Conservation (phyloP, 2,329 filamentous ascomycete species). For the Diaporthe citrichinensis region DNA sequence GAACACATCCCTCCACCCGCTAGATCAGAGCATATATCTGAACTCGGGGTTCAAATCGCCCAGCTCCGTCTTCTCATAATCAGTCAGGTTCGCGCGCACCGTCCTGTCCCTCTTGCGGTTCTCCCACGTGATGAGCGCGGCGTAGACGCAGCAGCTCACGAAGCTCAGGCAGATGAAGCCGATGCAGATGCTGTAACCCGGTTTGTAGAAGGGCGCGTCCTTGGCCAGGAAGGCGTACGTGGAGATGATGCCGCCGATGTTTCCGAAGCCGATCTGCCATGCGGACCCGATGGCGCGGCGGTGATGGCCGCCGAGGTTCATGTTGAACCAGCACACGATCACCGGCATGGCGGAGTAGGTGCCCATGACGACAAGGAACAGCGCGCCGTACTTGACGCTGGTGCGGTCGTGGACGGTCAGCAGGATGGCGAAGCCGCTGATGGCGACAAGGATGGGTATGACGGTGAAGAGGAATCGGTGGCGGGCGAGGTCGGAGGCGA, state of each 20-base stretch:
- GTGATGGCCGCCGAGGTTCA: conserved; percentile 83
- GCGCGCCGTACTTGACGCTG: conserved; percentile 79
- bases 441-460: conserved; percentile 75
- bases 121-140: conserved; percentile 67
- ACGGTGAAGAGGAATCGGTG: conserved; percentile 85
- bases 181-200: conserved; percentile 84
- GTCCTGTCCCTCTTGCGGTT: conserved; percentile 71
- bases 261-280: conserved; percentile 85
- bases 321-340: conserved; percentile 86
- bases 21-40: conserved; percentile 52
- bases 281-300: conserved; percentile 79
- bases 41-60: conserved; percentile 56
- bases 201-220: conserved; percentile 78
- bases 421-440: conserved; percentile 83
- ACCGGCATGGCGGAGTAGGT: conserved; percentile 92
- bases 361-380: conserved; percentile 87
- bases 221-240: conserved; percentile 77
- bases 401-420: conserved; percentile 78
- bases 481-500: conserved; percentile 76
- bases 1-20: not conserved
- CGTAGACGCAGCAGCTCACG: conserved; percentile 73
- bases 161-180: conserved; percentile 79
- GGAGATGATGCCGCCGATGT: conserved; percentile 83
- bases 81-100: conserved; percentile 47
- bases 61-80: conserved; percentile 56